Evolutionary conservation across 2,329 filamentous ascomycete genomes (phyloP), one percentile per base, ranked within the genome.

Genomic region (Cordyceps javanica): DNA sequence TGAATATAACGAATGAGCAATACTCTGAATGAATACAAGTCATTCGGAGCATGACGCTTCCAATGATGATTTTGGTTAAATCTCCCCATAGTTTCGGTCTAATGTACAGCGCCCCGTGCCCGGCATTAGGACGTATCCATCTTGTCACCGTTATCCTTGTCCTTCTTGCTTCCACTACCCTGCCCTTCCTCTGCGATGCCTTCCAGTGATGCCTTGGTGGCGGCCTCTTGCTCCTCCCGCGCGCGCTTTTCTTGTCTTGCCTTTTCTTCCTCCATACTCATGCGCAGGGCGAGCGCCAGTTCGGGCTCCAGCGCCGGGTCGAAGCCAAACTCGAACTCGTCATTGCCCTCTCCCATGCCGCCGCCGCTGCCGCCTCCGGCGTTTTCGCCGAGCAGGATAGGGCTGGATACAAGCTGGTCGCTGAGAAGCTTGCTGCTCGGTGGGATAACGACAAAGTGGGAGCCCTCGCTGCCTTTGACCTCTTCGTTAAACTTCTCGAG

Each of bases 191-290:
- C 89, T 65, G 91, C 86, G 69, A 97, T 91, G 48, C 85, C 85
- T 68, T 91, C 91, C 64, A 97, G 78, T 46, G 85, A 83, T 44
- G 84, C 84, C 77, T 92, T 93, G 64, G 85, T 84, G 55, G 89
- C 82, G 44, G 83, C 82, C 64, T 85, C 82, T 64, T 90, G 87
- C 65, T 90, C 87, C 62, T 90, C 85, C 66, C 86, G 85, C 65
- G 88, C 90, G 68, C 88, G 85, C 75, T 91, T 91, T 72, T 96
- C 92, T 74, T 95, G 87, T 67, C 94, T 81, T 61, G 92, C 92
- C 77, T 95, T 95, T 75, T 99, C 94, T 71, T 99, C 94, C 72
- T 99, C 94, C 83, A 96, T 91, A 73, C 90, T 96, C 91, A 99
- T 96, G 62, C 94, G 87, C 70, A 99, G 78, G 54, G 94, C 94